Conservation (phyloP, 768 basidiomycete genomes). For the Dacryopinax primogenitus region DNA sequence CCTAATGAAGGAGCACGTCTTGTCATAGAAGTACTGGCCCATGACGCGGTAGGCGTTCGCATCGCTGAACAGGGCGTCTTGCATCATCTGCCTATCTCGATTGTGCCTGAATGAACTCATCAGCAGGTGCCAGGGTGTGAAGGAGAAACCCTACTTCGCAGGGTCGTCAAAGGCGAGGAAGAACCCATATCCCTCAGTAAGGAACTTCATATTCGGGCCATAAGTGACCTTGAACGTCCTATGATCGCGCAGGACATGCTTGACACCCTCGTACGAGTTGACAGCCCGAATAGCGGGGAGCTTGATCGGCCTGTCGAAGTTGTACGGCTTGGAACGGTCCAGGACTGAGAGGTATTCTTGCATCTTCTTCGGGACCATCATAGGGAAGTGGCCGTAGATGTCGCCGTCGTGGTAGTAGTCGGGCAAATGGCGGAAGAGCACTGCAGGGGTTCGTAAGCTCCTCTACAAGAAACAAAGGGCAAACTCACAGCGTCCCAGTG, state of each 20-base stretch:
- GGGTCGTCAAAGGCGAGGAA: constrained; percentile 32
- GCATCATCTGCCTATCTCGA: constrained; percentile 11
- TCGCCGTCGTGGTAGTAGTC: constrained; percentile 51
- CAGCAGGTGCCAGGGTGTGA: not conserved
- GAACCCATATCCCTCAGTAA: constrained; percentile 31
- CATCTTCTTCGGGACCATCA: constrained; percentile 49
- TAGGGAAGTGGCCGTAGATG: constrained; percentile 68
- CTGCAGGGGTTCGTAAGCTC: constrained; percentile 11
- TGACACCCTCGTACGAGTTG: constrained; percentile 15
- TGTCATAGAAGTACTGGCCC: constrained; percentile 15
- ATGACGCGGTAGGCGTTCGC: not conserved
- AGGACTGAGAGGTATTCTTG: constrained; percentile 30
- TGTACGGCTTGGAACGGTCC: constrained; percentile 36
- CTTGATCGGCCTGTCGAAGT: constrained; percentile 42
- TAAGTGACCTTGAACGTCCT: constrained; percentile 30
- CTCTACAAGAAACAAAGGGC: constrained; percentile 24
- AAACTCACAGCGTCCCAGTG: constrained; percentile 41
- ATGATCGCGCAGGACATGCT: constrained; percentile 23
- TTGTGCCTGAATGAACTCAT: not conserved
- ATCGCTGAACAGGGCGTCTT: constrained; percentile 15
- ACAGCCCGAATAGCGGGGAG: constrained; percentile 15
- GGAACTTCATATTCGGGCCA: constrained; percentile 21
- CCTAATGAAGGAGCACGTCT: constrained; percentile 20
- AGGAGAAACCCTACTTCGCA: constrained; percentile 21
- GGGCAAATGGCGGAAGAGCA: constrained; percentile 61